phyloP scores from a whole-genome alignment of 1,284 basidiomycete species.

The Ustilago trichophora region DNA sequence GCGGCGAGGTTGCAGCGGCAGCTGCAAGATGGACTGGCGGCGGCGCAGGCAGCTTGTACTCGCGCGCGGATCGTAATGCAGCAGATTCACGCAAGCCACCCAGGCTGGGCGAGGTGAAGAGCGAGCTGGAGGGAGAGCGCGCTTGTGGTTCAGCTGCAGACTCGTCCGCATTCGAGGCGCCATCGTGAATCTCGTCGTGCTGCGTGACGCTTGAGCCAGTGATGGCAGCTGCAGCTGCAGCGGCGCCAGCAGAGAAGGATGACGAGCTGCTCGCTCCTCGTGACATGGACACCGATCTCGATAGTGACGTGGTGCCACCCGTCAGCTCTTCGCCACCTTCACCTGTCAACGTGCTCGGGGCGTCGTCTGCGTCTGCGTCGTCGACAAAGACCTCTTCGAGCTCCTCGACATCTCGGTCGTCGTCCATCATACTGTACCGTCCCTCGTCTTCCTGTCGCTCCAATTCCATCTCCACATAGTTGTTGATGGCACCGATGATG shows the following conservation, averaged over 20 bases:
- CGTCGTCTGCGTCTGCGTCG: slow-evolving; percentile 21
- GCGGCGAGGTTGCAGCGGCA: slow-evolving; percentile 21
- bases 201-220: too few relatives aligned
- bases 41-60: slow-evolving; percentile 50
- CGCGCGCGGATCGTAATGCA: slow-evolving; percentile 30
- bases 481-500: slow-evolving; percentile 89
- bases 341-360: background rate
- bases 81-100: slow-evolving; percentile 35
- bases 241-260: slow-evolving; percentile 35
- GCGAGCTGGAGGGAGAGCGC: slow-evolving; percentile 18
- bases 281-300: slow-evolving; percentile 26
- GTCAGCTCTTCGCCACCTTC: slow-evolving; percentile 1
- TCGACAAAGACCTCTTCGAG: slow-evolving; percentile 71
- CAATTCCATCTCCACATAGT: slow-evolving; percentile 89
- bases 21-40: slow-evolving; percentile 41
- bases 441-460: slow-evolving; percentile 74
- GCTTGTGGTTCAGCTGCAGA: slow-evolving; percentile 21
- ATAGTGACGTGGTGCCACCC: background rate
- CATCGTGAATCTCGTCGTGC: too few relatives aligned
- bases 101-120: slow-evolving; percentile 35
- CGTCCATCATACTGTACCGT: slow-evolving; percentile 20
- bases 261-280: slow-evolving; percentile 28
- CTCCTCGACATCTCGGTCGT: slow-evolving; percentile 63
- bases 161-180: too few relatives aligned
- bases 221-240: too few relatives aligned